phyloP scores from a whole-genome alignment of 225 moss, liverwort and hornwort genomes.

The Anthoceros angustus region DNA sequence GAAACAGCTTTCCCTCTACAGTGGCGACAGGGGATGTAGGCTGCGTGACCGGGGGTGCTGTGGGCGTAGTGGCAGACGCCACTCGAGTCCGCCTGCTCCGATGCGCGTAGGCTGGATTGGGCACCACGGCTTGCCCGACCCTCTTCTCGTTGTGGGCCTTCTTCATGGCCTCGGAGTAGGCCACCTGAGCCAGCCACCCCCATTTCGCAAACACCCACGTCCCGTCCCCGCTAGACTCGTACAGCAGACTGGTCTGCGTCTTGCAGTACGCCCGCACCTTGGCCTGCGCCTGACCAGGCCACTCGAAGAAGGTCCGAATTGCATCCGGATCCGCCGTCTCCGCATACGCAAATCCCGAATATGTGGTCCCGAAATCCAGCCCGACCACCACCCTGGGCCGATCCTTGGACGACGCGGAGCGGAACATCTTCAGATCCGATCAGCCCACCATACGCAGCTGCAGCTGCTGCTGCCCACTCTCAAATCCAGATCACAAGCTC shows the following conservation, averaged over 20 bases:
- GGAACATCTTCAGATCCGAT: too few relatives aligned
- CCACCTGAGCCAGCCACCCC: neutral
- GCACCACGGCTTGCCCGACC: neutral
- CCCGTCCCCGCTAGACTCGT: neutral
- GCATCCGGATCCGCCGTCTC: neutral
- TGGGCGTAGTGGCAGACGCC: neutral
- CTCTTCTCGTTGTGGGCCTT: neutral
- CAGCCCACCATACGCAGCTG: too few relatives aligned
- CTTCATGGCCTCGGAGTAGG: slow-evolving; percentile 4
- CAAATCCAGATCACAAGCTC: too few relatives aligned
- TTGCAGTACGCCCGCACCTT: slow-evolving; percentile 2
- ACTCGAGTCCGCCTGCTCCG: slow-evolving; percentile 4
- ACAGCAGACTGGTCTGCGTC: slow-evolving; percentile 4
- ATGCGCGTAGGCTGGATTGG: neutral
- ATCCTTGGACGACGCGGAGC: too few relatives aligned
- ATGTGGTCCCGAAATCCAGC: slow-evolving; percentile 1
- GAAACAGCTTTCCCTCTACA: neutral
- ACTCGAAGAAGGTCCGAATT: slow-evolving; percentile 3
- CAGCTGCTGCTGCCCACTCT: too few relatives aligned
- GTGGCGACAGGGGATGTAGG: neutral
- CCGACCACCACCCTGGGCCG: slow-evolving; percentile 4
- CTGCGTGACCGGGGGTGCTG: neutral
- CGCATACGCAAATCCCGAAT: neutral
- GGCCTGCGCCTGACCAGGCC: neutral
- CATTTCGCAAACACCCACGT: neutral